Base-by-base conservation (phyloP, 306 rosid genomes). In the Arachis hypogaea region DNA sequence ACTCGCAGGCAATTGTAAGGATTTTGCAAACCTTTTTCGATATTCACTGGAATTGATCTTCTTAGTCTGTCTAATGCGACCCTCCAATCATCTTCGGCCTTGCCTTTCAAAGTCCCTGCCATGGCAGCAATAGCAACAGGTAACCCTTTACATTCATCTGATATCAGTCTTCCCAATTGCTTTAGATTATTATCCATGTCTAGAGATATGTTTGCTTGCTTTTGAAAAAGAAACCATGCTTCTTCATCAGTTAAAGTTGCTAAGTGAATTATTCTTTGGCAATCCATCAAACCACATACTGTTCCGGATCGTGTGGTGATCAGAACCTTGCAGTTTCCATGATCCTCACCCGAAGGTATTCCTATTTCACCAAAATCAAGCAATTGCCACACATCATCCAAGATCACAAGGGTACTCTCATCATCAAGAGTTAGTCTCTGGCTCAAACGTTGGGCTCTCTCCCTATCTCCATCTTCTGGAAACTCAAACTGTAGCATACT, bases 61-160 rank as follows among this genome's bases (percentile, higher is more conserved):
- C 0, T 28, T 57, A 81, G 8, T n/a, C 2, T 16, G 1, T 1
- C 0, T 46, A 46, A 54, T 9, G 85, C 79, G 4, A 0, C 46
- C 0, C 1, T 14, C 82, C 82, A 81, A 0, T 36, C 7, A 3
- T 0, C 4, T 4, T 46, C 44, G 33, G 3, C 3, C 36, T 56
- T 46, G 0, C 36, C 55, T 7, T 4, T 72, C 50, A 81, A 29
- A 12, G 64, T 12, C 18, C 12, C 49, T 33, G 75, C 78, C 1
- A 81, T 47, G 0, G 78, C 58, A 9, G 11, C 70, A 68, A 73
- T 55, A 28, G 62, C 79, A 52, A 80, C 46, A 2, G 80, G 85
- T 5, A 71, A 40, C 43, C 78, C 74, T 72, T 69, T 51, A 6
- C 85, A 81, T 33, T 81, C 59, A 0, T 66, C 0, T 1, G 73